Evolutionary conservation across 768 basidiomycete species (phyloP).

Genomic region (Trametopsis cervina): DNA sequence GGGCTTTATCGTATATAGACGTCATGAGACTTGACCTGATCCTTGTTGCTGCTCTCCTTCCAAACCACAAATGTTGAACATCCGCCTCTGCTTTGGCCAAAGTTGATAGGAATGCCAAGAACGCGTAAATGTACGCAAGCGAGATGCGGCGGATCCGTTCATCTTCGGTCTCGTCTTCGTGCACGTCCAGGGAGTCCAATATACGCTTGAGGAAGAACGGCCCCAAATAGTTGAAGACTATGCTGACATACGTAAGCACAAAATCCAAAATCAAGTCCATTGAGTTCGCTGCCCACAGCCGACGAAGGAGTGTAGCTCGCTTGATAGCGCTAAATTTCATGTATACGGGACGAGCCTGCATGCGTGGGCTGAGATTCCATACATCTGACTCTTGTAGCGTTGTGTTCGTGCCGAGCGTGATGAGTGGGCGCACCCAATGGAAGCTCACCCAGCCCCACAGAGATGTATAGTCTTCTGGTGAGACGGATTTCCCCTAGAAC

Average conservation of each 20-base stretch:
- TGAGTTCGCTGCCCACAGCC: conserved; percentile 39
- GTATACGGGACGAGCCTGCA: conserved; percentile 63
- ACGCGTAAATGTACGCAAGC: conserved; percentile 71
- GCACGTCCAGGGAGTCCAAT: conserved; percentile 44
- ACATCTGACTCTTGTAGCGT: conserved; percentile 69
- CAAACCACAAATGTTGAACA: conserved; percentile 73
- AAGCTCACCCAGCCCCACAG: conserved; percentile 71
- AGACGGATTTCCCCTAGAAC: conserved; percentile 43
- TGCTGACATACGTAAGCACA: conserved; percentile 56
- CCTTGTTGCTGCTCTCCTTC: conserved; percentile 66
- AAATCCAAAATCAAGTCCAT: conserved; percentile 55
- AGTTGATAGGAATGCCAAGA: conserved; percentile 62
- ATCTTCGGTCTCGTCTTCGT: conserved; percentile 16
- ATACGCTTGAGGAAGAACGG: conserved; percentile 85
- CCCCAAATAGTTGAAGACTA: conserved; percentile 69
- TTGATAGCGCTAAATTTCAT: conserved; percentile 31
- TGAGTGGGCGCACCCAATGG: conserved; percentile 61
- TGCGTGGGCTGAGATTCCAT: conserved; percentile 62
- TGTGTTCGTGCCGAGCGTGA: conserved; percentile 39
- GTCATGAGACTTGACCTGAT: conserved; percentile 79
- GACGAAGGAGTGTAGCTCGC: conserved; percentile 34
- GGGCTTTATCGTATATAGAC: conserved; percentile 80
- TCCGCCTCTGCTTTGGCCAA: conserved; percentile 60
- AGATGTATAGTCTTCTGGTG: conserved; percentile 72
- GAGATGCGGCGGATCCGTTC: conserved; percentile 33